phyloP scores from a whole-genome alignment of 129 eudicot genomes.

The Glebionis coronaria region DNA sequence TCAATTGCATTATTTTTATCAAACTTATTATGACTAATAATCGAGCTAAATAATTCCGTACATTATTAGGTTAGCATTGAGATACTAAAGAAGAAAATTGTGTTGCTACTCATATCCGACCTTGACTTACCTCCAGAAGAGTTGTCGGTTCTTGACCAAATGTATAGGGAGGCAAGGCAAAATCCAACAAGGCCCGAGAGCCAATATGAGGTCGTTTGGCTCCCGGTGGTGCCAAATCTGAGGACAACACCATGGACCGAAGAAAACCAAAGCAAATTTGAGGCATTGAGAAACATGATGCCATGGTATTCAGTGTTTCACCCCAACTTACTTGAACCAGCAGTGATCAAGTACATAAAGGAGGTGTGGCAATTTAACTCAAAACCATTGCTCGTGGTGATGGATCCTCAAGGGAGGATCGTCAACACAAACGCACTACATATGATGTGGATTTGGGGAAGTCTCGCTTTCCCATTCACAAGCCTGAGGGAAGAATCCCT shows the following conservation, averaged over 20 bases:
- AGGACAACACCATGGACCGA: conserved; percentile 38
- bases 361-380: conserved; percentile 72
- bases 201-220: conserved; percentile 77
- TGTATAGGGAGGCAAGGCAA: conserved; percentile 55
- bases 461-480: conserved; percentile 69
- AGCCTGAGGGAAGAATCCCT: conserved; percentile 60
- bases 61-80: conserved; percentile 54
- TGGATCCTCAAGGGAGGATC: conserved; percentile 79
- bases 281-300: conserved; percentile 49
- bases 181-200: conserved; percentile 50
- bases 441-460: conserved; percentile 98
- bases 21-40: background rate
- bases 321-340: conserved; percentile 68
- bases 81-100: conserved; percentile 58
- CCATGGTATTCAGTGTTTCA: conserved; percentile 80
- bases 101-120: conserved; percentile 74
- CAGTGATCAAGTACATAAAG: conserved; percentile 58
- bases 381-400: conserved; percentile 72
- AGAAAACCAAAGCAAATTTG: conserved; percentile 40
- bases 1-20: background rate
- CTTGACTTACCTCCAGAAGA: conserved; percentile 73
- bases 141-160: conserved; percentile 49
- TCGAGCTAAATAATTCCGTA: background rate
- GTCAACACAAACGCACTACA: conserved; percentile 64
- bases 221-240: conserved; percentile 50